A percentile compares a stretch with the other conserved stretches of the same genome.
phyloP scores from a whole-genome alignment of 441 rosid genomes.

The Sinapis alba region DNA sequence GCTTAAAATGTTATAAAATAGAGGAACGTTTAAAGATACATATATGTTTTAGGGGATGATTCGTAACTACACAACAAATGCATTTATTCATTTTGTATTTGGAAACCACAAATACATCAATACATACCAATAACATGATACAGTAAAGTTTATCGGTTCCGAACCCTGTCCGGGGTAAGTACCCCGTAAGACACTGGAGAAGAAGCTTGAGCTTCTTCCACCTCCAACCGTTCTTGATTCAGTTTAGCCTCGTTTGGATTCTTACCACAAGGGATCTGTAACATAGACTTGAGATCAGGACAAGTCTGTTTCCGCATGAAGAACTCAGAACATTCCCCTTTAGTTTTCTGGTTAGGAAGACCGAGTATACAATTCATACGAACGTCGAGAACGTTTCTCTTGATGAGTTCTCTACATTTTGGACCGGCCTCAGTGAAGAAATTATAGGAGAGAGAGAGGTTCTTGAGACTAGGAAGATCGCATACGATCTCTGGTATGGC shows the following conservation, averaged over 20 bases:
- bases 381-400: conserved; percentile 59
- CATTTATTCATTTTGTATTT: conserved; percentile 14
- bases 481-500: conserved; percentile 73
- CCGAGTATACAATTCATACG: conserved; percentile 71
- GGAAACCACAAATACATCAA: background rate
- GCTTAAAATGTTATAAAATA: background rate
- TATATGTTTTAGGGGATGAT: conserved; percentile 2
- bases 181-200: conserved; percentile 16
- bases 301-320: conserved; percentile 56
- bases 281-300: conserved; percentile 52
- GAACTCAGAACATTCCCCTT: conserved; percentile 60
- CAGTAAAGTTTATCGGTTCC: conserved; percentile 19
- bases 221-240: conserved; percentile 20
- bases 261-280: conserved; percentile 54
- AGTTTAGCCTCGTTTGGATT: conserved; percentile 16
- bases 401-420: conserved; percentile 54
- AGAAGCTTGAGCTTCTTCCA: conserved; percentile 3
- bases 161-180: conserved; percentile 31
- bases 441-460: conserved; percentile 63
- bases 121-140: background rate
- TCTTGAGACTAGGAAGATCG: conserved; percentile 51
- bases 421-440: conserved; percentile 70
- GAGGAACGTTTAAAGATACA: background rate
- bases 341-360: conserved; percentile 68
- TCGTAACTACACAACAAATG: background rate